These are phyloP conservation scores for Tuber magnatum DNA, from an alignment of 495 filamentous ascomycete genomes.

Conservation along the genomic window DNA sequence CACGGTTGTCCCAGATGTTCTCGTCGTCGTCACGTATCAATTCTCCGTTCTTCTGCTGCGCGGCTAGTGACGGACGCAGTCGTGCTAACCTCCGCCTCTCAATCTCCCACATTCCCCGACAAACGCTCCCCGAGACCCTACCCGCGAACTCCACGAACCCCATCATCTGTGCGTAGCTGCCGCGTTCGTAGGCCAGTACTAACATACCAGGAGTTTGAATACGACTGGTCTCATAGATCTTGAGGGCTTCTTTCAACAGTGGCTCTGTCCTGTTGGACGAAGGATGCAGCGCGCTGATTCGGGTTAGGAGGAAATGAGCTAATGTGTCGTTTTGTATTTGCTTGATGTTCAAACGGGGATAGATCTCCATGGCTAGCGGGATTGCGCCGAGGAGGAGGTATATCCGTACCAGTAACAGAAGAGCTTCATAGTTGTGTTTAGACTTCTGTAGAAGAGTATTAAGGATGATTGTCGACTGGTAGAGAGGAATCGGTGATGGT, in stretches of 20 bases:
- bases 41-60: conserved; percentile 11
- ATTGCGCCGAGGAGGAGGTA: conserved; percentile 52
- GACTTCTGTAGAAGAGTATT: conserved; percentile 49
- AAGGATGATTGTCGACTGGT: conserved; percentile 50
- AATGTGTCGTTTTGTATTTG: conserved; percentile 56
- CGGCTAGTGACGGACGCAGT: conserved; percentile 21
- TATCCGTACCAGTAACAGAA: conserved; percentile 51
- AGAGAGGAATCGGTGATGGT: conserved; percentile 41
- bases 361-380: conserved; percentile 49
- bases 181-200: conserved; percentile 41
- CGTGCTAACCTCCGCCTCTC: conserved; percentile 39
- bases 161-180: conserved; percentile 42
- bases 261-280: conserved; percentile 14
- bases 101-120: conserved; percentile 39
- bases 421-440: conserved; percentile 54
- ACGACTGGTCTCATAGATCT: conserved; percentile 39
- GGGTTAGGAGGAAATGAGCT: conserved; percentile 53
- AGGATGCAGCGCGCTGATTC: conserved; percentile 50
- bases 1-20: conserved; percentile 41
- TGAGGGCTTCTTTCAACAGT: conserved; percentile 26
- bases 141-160: conserved; percentile 41
- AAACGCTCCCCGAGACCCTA: conserved; percentile 39
- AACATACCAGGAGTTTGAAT: conserved; percentile 40
- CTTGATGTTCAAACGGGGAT: conserved; percentile 54
- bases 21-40: conserved; percentile 12